Conservation (phyloP, 257 asterid genomes). For the Penstemon eatonii region DNA sequence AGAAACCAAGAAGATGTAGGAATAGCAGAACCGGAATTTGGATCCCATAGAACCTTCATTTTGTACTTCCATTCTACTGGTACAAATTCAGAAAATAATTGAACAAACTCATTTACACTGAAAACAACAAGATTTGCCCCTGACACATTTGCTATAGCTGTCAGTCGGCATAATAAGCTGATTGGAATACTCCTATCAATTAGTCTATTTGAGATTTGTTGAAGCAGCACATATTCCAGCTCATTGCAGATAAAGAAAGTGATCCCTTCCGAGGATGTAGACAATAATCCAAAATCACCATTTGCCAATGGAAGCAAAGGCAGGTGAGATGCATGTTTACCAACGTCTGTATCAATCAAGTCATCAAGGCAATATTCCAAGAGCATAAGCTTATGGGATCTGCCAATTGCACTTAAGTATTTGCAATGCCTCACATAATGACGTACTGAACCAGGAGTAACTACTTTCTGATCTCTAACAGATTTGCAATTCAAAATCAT, state of each 20-base stretch:
- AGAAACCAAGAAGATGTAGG: slow-evolving; percentile 75
- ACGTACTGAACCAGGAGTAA: slow-evolving; percentile 87
- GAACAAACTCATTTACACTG: slow-evolving; percentile 53
- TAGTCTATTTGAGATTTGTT: slow-evolving; percentile 57
- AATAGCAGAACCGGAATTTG: slow-evolving; percentile 52
- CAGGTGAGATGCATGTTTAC: slow-evolving; percentile 53
- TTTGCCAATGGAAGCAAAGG: slow-evolving; percentile 89
- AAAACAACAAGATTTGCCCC: slow-evolving; percentile 74
- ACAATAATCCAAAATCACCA: slow-evolving; percentile 76
- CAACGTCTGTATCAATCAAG: slow-evolving; percentile 82
- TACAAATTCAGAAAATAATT: slow-evolving; percentile 57
- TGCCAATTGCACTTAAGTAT: slow-evolving; percentile 42
- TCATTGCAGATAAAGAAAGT: slow-evolving; percentile 78
- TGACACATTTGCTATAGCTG: slow-evolving; percentile 72
- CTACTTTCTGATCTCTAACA: slow-evolving; percentile 54
- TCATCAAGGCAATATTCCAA: slow-evolving; percentile 95
- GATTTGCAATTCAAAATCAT: slow-evolving; percentile 65
- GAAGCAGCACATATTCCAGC: slow-evolving; percentile 75
- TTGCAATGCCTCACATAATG: slow-evolving; percentile 59
- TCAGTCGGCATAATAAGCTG: slow-evolving; percentile 53
- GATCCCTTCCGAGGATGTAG: slow-evolving; percentile 51
- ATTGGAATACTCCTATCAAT: slow-evolving; percentile 71
- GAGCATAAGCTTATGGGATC: slow-evolving; percentile 58
- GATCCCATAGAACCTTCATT: slow-evolving; percentile 69
- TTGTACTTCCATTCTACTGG: slow-evolving; percentile 83